Percentiles rank a stretch among this genome's conserved stretches.
Evolutionary conservation across 108 stramenopile genomes (phyloP).

Genomic region (Fistulifera solaris): DNA sequence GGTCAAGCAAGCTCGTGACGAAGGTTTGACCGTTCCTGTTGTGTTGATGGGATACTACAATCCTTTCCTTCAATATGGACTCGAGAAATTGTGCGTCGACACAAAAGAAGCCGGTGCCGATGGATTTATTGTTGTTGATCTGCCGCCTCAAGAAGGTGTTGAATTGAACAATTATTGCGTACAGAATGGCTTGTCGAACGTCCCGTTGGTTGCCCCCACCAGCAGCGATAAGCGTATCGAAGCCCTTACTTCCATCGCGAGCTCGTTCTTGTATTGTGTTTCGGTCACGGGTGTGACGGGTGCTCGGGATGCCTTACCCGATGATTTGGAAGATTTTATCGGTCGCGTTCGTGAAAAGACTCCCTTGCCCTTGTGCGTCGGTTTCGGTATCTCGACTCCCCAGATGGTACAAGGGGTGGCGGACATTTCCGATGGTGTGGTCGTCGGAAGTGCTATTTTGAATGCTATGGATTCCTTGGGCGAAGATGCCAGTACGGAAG

Average conservation of each 20-base stretch:
- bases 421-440: slow-evolving; percentile 91
- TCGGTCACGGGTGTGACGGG: slow-evolving; percentile 96
- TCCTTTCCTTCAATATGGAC: slow-evolving; percentile 91
- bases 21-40: slow-evolving; percentile 94
- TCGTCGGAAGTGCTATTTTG: slow-evolving; percentile 94
- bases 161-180: slow-evolving; percentile 77
- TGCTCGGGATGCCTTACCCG: slow-evolving; percentile 66
- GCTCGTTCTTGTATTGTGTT: slow-evolving; percentile 95
- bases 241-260: slow-evolving; percentile 75
- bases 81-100: slow-evolving; percentile 81
- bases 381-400: slow-evolving; percentile 91
- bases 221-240: slow-evolving; percentile 90
- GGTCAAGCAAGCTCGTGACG: slow-evolving; percentile 74
- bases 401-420: slow-evolving; percentile 88
- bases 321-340: slow-evolving; percentile 86
- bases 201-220: slow-evolving; percentile 95
- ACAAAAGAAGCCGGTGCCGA: slow-evolving; percentile 78
- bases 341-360: slow-evolving; percentile 80
- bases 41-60: slow-evolving; percentile 99
- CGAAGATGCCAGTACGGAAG: slow-evolving; percentile 51
- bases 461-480: slow-evolving; percentile 80
- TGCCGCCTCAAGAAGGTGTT: slow-evolving; percentile 90
- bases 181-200: slow-evolving; percentile 79
- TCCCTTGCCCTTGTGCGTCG: slow-evolving; percentile 89
- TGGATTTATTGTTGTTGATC: slow-evolving; percentile 98